Percentiles rank a stretch among this genome's conserved stretches.
These are phyloP conservation scores for Nicotiana rustica DNA, from an alignment of 305 asterid genomes.

Conservation along the genomic window DNA sequence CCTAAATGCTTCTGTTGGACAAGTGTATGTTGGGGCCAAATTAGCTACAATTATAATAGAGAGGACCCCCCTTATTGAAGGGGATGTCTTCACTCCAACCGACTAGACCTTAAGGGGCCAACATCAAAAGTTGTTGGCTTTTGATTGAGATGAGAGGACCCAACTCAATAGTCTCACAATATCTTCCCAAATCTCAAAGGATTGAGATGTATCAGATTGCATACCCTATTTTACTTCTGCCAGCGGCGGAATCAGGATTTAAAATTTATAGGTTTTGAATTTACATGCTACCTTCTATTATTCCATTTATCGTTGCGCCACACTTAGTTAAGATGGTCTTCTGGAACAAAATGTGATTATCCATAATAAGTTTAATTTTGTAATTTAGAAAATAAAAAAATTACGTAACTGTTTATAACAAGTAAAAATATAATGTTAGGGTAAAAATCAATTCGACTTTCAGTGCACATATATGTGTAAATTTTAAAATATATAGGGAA, in stretches of 20 bases:
- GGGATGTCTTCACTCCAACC: slow-evolving; percentile 29
- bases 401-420: neutral
- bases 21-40: neutral
- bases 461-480: neutral
- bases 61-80: slow-evolving; percentile 25
- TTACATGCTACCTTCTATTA: neutral
- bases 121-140: slow-evolving; percentile 26
- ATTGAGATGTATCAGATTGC: slow-evolving; percentile 29
- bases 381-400: neutral
- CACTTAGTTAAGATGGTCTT: neutral
- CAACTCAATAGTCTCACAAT: slow-evolving; percentile 26
- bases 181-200: slow-evolving; percentile 32
- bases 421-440: neutral
- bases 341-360: neutral
- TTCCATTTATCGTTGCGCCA: neutral
- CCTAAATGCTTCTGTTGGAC: slow-evolving; percentile 20
- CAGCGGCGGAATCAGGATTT: no score
- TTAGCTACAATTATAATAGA: neutral
- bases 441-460: neutral
- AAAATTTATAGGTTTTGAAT: no score
- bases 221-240: neutral
- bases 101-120: slow-evolving; percentile 36
- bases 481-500: neutral
- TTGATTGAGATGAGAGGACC: neutral
- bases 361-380: no score